Base-by-base conservation (phyloP, 2,329 filamentous ascomycete genomes). In the Ceratocystis diversiconidia region DNA sequence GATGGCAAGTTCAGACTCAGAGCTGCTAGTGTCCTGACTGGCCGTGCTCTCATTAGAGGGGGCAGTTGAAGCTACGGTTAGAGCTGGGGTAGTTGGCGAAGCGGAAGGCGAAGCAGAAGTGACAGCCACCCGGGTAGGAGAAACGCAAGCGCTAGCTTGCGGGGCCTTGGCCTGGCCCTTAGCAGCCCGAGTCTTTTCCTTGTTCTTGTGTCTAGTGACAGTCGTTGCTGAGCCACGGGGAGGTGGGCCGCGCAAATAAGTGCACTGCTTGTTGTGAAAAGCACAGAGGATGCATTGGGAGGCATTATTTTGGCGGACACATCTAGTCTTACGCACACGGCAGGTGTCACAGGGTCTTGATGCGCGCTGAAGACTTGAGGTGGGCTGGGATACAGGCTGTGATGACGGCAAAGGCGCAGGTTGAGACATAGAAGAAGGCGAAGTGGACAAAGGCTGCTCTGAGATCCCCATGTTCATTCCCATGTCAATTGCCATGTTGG, bases 231-330 rank as follows among this genome's bases (percentile, higher is more conserved):
- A 65, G n/a, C 66, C 66, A 22, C 73, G 72, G 36, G 73, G 73
- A 17, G 73, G 72, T 19, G 73, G 73, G 0, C 73, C 73, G n/a
- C 73, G 72, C 62, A 85, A 77, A 72, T 85, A 87, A 28, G 85
- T 87, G 73, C 85, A 87, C 68, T 84, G 81, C 71, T 86, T 83
- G 72, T 83, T 82, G 74, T 87, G 84, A 72, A 86, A 86, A 68
- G 82, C 80, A 73, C 85, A 87, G 67, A 86, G 75, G 61, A 86
- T 82, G 72, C 85, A 87, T 69, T 81, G 78, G 55, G 78, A 76
- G 69, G 79, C 79, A 65, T 78, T 80, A 63, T 85, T 81, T 71
- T 85, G 80, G 70, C 84, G 80, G 61, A 86, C 84, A 72, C 85
- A 87, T 70, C 83, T 82, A 69, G 80, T 83, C 75, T 87, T 87